Conservation (phyloP, 495 filamentous ascomycete species). For the Darksidea phi region DNA sequence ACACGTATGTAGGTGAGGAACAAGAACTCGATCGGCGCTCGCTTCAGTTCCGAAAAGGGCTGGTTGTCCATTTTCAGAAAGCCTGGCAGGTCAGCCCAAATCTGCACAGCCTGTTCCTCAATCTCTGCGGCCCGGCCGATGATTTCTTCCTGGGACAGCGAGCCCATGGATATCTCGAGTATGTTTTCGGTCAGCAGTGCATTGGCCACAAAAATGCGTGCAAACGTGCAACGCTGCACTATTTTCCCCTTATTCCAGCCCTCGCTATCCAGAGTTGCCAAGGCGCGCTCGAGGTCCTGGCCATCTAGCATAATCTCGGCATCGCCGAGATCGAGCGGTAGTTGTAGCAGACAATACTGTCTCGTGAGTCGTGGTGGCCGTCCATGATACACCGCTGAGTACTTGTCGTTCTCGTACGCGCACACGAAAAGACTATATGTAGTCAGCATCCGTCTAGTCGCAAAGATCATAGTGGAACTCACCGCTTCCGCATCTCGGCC, state of each 20-base stretch:
- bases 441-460: too few species aligned
- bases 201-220: constrained; percentile 53
- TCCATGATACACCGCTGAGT: constrained; percentile 55
- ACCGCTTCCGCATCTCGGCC: constrained; percentile 50
- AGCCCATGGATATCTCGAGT: constrained; percentile 58
- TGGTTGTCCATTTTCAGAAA: constrained; percentile 23
- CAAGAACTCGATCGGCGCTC: constrained; percentile 27
- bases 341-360: constrained; percentile 54
- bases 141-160: constrained; percentile 47
- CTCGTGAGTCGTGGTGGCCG: constrained; percentile 57
- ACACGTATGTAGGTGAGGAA: constrained; percentile 48
- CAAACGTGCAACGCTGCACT: constrained; percentile 45
- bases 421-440: constrained; percentile 47
- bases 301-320: constrained; percentile 52
- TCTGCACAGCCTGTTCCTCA: constrained; percentile 8
- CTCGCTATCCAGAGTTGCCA: constrained; percentile 49
- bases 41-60: constrained; percentile 15
- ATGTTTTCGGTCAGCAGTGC: constrained; percentile 56
- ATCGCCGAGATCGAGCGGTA: constrained; percentile 60
- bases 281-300: constrained; percentile 44
- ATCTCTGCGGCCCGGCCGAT: constrained; percentile 51
- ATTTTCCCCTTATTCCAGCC: constrained; percentile 56
- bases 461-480: too few species aligned
- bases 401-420: constrained; percentile 55
- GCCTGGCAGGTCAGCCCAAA: constrained; percentile 20